Percentiles rank a stretch among this genome's conserved stretches.
These are phyloP conservation scores for Trichoderma gamsii DNA, from an alignment of 495 filamentous ascomycete species.

Conservation along the genomic window DNA sequence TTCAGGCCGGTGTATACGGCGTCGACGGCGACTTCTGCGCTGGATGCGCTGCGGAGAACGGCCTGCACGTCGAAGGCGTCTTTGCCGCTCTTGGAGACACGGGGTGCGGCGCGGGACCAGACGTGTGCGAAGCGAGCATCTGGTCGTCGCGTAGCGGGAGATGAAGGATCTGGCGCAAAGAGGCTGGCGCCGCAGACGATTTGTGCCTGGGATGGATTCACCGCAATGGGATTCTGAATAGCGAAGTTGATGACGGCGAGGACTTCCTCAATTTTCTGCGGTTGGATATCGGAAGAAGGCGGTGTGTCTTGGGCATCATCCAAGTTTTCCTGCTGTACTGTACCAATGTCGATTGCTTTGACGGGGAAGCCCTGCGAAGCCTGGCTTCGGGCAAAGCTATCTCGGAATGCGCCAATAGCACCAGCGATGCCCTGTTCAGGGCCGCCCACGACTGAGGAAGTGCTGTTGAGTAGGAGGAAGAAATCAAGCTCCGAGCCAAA, in stretches of 20 bases:
- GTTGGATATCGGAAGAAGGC: constrained; percentile 7
- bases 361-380: constrained; percentile 28
- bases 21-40: constrained; percentile 8
- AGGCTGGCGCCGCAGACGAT: constrained; percentile 14
- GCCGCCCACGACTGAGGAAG: constrained; percentile 40
- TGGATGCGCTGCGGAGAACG: not conserved
- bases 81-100: not conserved
- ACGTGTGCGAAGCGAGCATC: constrained; percentile 17
- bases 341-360: constrained; percentile 37
- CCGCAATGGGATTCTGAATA: constrained; percentile 5
- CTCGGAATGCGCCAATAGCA: constrained; percentile 48
- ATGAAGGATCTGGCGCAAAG: not conserved
- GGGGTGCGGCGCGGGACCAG: constrained; percentile 5
- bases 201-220: not conserved
- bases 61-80: constrained; percentile 14
- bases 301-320: not conserved
- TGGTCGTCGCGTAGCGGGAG: not conserved
- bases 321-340: constrained; percentile 20
- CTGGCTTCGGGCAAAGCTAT: constrained; percentile 25
- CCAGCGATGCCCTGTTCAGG: constrained; percentile 44
- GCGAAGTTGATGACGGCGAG: constrained; percentile 14
- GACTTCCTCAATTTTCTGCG: constrained; percentile 7
- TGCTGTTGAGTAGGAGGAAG: constrained; percentile 50
- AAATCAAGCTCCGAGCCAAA: constrained; percentile 45
- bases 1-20: constrained; percentile 19